phyloP scores from a whole-genome alignment of 441 rosid genomes.

The Pelargonium australe region DNA sequence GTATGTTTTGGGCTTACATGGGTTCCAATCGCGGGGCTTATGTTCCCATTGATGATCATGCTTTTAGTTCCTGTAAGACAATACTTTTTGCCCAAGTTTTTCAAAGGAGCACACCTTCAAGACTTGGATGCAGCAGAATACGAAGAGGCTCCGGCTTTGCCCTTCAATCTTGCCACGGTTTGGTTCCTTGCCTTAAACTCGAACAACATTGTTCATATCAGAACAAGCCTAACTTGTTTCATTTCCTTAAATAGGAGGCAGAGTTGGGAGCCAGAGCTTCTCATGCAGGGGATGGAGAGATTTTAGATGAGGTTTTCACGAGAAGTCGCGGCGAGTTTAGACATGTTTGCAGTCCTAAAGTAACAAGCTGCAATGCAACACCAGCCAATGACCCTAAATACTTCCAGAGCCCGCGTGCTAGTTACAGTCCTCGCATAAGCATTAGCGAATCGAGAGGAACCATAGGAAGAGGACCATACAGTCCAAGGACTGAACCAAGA shows the following conservation, averaged over 20 bases:
- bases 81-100: constrained; percentile 53
- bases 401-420: constrained; percentile 31
- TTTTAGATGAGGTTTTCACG: constrained; percentile 58
- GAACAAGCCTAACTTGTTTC: too few species aligned
- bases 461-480: constrained; percentile 18
- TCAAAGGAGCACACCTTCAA: constrained; percentile 65
- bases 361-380: constrained; percentile 41
- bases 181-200: too few species aligned
- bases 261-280: background rate
- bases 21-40: constrained; percentile 73
- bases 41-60: constrained; percentile 69
- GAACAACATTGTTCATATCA: too few species aligned
- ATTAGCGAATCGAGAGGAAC: constrained; percentile 28
- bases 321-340: constrained; percentile 74
- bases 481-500: constrained; percentile 41
- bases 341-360: constrained; percentile 42
- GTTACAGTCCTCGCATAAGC: constrained; percentile 33
- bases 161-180: constrained; percentile 34
- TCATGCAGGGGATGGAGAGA: constrained; percentile 39
- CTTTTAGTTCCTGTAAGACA: constrained; percentile 66
- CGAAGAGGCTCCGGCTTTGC: constrained; percentile 60
- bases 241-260: background rate
- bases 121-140: constrained; percentile 79
- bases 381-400: constrained; percentile 37
- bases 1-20: constrained; percentile 68